A percentile compares a stretch with the other conserved stretches of the same genome.
Conservation (phyloP, 2,329 filamentous ascomycete genomes). For the Microdochium trichocladiopsis region DNA sequence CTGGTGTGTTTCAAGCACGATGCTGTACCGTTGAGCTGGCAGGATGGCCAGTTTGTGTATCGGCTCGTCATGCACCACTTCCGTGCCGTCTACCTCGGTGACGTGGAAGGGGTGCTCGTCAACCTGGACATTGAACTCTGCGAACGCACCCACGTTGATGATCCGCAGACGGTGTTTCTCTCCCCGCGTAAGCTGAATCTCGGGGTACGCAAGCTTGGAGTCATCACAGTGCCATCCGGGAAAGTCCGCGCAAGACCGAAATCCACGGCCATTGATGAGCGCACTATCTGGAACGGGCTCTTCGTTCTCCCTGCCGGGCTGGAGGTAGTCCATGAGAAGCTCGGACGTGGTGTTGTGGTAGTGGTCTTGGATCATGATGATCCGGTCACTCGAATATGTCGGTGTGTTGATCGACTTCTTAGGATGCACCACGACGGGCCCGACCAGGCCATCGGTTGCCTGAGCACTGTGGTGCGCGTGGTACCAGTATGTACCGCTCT, state of each 20-base stretch:
- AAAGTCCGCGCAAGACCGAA: slow-evolving; percentile 28
- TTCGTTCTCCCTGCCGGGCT: slow-evolving; percentile 29
- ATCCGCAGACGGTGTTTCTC: slow-evolving; percentile 59
- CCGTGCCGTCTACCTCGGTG: slow-evolving; percentile 65
- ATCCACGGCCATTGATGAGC: slow-evolving; percentile 35
- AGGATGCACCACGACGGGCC: slow-evolving; percentile 52
- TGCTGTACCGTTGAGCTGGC: slow-evolving; percentile 65
- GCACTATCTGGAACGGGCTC: slow-evolving; percentile 37
- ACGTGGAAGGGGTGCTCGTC: slow-evolving; percentile 54
- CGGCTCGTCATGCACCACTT: slow-evolving; percentile 41
- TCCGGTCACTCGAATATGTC: slow-evolving; percentile 46
- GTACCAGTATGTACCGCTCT: slow-evolving; percentile 32
- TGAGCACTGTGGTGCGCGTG: slow-evolving; percentile 51
- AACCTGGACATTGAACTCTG: slow-evolving; percentile 64
- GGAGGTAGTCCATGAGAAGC: slow-evolving; percentile 27
- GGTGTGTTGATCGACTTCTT: background rate
- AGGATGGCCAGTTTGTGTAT: slow-evolving; percentile 55
- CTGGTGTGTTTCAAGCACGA: slow-evolving; percentile 55
- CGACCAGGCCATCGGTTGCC: slow-evolving; percentile 60
- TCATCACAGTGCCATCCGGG: slow-evolving; percentile 35
- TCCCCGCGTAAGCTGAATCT: slow-evolving; percentile 40
- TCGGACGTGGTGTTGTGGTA: slow-evolving; percentile 49
- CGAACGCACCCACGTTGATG: slow-evolving; percentile 64
- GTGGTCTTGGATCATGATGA: slow-evolving; percentile 63
- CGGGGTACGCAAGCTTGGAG: slow-evolving; percentile 26